phyloP scores from a whole-genome alignment of 1,139 yeast species.

The Candida sojae region DNA sequence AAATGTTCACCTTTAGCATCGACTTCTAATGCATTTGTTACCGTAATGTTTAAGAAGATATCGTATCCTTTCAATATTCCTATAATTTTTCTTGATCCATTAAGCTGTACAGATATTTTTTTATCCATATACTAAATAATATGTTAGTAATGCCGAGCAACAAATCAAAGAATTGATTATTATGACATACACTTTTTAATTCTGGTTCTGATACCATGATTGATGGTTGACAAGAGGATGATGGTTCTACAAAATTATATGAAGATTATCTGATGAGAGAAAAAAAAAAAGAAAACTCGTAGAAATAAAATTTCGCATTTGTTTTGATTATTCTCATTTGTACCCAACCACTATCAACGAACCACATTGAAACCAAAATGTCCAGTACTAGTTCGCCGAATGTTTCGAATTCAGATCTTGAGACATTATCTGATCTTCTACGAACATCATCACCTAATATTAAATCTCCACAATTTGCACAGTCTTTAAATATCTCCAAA shows the following conservation, averaged over 20 bases:
- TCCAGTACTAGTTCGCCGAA: slow-evolving; percentile 4
- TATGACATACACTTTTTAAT: slow-evolving; percentile 40
- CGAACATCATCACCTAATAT: slow-evolving; percentile 8
- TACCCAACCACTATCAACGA: neutral
- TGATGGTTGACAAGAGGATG: too few relatives aligned
- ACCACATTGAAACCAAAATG: neutral
- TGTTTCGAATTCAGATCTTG: slow-evolving; percentile 5
- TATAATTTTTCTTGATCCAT: slow-evolving; percentile 70
- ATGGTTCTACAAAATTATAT: neutral
- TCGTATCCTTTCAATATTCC: slow-evolving; percentile 83
- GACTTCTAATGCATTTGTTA: slow-evolving; percentile 74
- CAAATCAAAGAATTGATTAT: neutral
- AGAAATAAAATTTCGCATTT: neutral
- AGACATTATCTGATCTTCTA: slow-evolving; percentile 8
- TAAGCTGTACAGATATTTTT: slow-evolving; percentile 66
- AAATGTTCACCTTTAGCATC: slow-evolving; percentile 49
- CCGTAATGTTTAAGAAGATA: slow-evolving; percentile 68
- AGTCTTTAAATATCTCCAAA: slow-evolving; percentile 2
- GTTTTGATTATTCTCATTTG: slow-evolving; percentile 5
- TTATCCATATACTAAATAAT: slow-evolving; percentile 68
- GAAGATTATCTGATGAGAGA: neutral
- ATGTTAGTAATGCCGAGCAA: slow-evolving; percentile 22
- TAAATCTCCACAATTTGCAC: neutral
- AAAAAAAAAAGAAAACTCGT: neutral
- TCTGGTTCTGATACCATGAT: slow-evolving; percentile 72